Conservation (phyloP, 768 basidiomycete genomes). For the Coprinopsis sp. region DNA sequence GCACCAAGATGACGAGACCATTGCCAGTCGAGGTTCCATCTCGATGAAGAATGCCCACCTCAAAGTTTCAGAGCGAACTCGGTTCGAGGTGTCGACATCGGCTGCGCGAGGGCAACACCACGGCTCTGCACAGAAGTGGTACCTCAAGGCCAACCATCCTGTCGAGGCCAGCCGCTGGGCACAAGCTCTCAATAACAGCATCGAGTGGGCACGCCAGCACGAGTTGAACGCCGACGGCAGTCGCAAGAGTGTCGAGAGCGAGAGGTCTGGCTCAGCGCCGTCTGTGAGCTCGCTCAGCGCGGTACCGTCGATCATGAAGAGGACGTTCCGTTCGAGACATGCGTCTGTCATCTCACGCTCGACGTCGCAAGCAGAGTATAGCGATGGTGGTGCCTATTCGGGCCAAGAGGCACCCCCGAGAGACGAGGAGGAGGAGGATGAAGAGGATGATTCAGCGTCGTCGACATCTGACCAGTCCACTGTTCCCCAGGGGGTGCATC, state of each 20-base stretch:
- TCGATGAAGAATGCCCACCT: conserved; percentile 76
- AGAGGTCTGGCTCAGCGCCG: too few relatives aligned
- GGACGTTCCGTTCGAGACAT: not conserved
- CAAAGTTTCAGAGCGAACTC: conserved; percentile 58
- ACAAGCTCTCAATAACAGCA: conserved; percentile 64
- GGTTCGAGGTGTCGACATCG: conserved; percentile 84
- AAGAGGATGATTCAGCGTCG: conserved; percentile 37
- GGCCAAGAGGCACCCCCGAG: conserved; percentile 23
- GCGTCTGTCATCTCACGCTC: not conserved
- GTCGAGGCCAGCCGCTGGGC: conserved; percentile 89
- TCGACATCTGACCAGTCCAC: conserved; percentile 41
- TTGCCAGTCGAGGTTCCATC: conserved; percentile 84
- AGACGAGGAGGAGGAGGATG: conserved; percentile 33
- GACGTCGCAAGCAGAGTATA: not conserved
- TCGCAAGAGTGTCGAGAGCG: not conserved
- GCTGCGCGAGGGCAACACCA: conserved; percentile 33
- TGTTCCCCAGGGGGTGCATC: too few relatives aligned
- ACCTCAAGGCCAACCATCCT: conserved; percentile 79
- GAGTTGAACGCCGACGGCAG: not conserved
- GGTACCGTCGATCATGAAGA: conserved; percentile 2
- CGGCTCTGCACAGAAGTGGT: conserved; percentile 66
- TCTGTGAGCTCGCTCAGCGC: not conserved
- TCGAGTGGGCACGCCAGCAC: conserved; percentile 46
- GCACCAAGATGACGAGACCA: conserved; percentile 83
- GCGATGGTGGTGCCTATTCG: not conserved